A percentile compares a stretch with the other conserved stretches of the same genome.
Conservation (phyloP, 768 basidiomycete species). For the Collybiopsis confluens region DNA sequence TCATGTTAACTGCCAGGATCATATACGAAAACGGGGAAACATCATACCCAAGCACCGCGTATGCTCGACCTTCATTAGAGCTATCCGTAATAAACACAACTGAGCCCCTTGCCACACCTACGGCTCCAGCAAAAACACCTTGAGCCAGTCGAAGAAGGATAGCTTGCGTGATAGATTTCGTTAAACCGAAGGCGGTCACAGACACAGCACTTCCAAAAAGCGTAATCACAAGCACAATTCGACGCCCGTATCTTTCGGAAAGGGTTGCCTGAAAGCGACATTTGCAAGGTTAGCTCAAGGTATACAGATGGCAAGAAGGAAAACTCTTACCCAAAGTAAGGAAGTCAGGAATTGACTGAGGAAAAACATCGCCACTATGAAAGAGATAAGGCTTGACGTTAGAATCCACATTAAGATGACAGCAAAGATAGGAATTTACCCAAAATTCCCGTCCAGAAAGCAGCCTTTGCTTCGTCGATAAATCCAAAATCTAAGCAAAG, state of each 20-base stretch:
- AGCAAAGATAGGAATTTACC: constrained; percentile 37
- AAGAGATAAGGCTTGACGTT: constrained; percentile 10
- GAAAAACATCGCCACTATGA: constrained; percentile 80
- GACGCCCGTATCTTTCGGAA: constrained; percentile 85
- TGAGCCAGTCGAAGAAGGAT: constrained; percentile 81
- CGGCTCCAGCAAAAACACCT: constrained; percentile 89
- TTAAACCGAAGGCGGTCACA: constrained; percentile 74
- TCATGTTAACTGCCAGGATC: not conserved
- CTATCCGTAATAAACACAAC: constrained; percentile 85
- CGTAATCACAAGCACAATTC: constrained; percentile 79
- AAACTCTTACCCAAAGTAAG: constrained; percentile 72
- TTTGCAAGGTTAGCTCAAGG: constrained; percentile 10
- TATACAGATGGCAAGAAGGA: constrained; percentile 6
- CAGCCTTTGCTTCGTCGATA: constrained; percentile 80
- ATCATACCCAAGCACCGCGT: constrained; percentile 80
- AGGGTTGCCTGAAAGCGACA: constrained; percentile 65
- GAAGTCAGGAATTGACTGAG: constrained; percentile 95
- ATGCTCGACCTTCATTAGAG: constrained; percentile 91
- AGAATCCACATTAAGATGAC: not conserved
- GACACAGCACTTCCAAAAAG: constrained; percentile 81
- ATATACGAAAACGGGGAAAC: not conserved
- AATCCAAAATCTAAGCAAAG: constrained; percentile 55
- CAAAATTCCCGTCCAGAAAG: constrained; percentile 84
- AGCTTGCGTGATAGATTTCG: constrained; percentile 71
- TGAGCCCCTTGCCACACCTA: constrained; percentile 96